Evolutionary conservation across 2,329 filamentous ascomycete genomes (phyloP), one percentile per base, ranked within the genome.

Genomic region (Drechslerella stenobrocha): DNA sequence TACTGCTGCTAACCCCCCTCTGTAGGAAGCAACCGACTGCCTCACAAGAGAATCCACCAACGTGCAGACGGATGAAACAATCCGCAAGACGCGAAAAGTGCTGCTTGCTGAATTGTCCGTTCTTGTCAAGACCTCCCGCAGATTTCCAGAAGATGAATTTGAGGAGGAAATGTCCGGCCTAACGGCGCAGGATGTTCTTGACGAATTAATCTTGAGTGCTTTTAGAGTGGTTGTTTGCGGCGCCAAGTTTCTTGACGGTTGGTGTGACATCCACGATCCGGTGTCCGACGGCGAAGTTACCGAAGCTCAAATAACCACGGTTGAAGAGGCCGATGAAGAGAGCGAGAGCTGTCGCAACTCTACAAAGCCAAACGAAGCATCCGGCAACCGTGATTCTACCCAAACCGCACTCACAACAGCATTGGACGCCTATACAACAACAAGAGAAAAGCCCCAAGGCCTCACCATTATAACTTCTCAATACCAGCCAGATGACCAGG

Each of bases 151-250:
- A 91, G 76, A 89, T 91, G 73, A 81, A 7, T 73, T 76, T 0
- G 70, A 74, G 11, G 75, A 78, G 24, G 76, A 79, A 24, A 76
- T 76, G 13, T 45, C 57, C 11, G 61, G 48, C 23, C 32, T 45
- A 5, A 37, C 28, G 24, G 58, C 57, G 9, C 89, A 89, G 73
- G 84, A 88, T 72, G 83, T 92, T 60, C 83, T 96, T 60, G 92
- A 97, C 74, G 89, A 96, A 75, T 90, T 97, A 83, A 88, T 97
- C 22, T 79, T 95, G 53, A 93, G 91, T 76, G 91, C 91, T 0
- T 97, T 96, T 79, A 90, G 88, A 74, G 90, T 97, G 52, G 88
- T 96, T n/a, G 92, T 87, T 47, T 86, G 92, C 73, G 90, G 89
- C 11, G 90, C 96, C 23, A 83, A 87, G 44, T 97, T 98, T 74